Percentiles rank a stretch among this genome's conserved stretches.
These are phyloP conservation scores for Cercospora sesami DNA, from an alignment of 2,329 filamentous ascomycete genomes.

Conservation along the genomic window DNA sequence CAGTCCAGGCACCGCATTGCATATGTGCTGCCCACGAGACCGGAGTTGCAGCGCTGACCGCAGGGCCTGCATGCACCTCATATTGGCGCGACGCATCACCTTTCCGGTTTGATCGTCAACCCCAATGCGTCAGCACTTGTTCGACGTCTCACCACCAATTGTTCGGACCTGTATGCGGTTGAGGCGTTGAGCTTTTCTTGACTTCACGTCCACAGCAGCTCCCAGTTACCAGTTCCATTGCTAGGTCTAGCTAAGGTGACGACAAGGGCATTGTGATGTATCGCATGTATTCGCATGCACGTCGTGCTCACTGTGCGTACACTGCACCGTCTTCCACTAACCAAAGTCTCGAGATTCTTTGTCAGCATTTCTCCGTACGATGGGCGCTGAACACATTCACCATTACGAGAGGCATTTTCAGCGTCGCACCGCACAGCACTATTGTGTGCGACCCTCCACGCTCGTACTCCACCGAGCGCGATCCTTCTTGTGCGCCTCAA, in stretches of 20 bases:
- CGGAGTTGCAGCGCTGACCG: slow-evolving; percentile 13
- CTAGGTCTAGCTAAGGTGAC: neutral
- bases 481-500: slow-evolving; percentile 1
- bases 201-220: slow-evolving; percentile 21
- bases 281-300: neutral
- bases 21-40: slow-evolving; percentile 24
- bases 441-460: neutral
- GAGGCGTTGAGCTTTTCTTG: slow-evolving; percentile 23
- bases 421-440: neutral
- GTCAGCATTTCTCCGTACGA: neutral
- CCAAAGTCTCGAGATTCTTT: neutral
- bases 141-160: neutral
- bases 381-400: neutral
- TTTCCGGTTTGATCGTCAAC: slow-evolving; percentile 13
- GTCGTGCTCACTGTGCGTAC: neutral
- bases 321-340: neutral
- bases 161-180: slow-evolving; percentile 18
- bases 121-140: slow-evolving; percentile 17
- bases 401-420: neutral
- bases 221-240: neutral
- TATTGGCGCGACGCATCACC: slow-evolving; percentile 14
- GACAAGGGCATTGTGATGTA: neutral
- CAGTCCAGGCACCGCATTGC: neutral
- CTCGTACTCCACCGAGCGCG: neutral
- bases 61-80: slow-evolving; percentile 13